phyloP scores from a whole-genome alignment of 345 rosid genomes.

The Gossypium longicalyx region DNA sequence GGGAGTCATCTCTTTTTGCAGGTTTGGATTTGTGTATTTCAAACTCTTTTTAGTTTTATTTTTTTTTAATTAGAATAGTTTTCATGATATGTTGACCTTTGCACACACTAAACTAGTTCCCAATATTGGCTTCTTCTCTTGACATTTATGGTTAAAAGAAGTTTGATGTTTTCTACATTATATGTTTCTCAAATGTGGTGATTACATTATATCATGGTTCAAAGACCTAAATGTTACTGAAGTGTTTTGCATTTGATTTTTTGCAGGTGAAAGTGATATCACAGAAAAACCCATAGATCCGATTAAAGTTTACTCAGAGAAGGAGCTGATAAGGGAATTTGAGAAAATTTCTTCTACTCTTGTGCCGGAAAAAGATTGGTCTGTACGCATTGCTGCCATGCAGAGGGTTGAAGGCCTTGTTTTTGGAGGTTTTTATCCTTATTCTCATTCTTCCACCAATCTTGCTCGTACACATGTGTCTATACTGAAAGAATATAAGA shows the following conservation, averaged over 20 bases:
- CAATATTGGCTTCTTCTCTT: not conserved
- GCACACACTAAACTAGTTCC: not conserved
- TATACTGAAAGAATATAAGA: not conserved
- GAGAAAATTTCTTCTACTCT: constrained; percentile 83
- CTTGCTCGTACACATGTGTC: not conserved
- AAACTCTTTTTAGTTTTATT: not conserved
- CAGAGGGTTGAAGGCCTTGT: constrained; percentile 98
- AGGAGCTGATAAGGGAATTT: constrained; percentile 87
- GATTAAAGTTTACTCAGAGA: constrained; percentile 83
- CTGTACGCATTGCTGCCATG: constrained; percentile 94
- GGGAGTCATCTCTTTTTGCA: constrained; percentile 87
- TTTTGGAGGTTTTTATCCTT: constrained; percentile 57
- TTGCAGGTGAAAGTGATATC: constrained; percentile 69
- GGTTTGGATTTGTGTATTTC: constrained; percentile 41
- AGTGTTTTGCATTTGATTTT: constrained; percentile 19
- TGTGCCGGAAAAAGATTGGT: constrained; percentile 99
- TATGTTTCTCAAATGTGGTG: not conserved
- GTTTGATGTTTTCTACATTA: not conserved
- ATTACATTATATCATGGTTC: not conserved
- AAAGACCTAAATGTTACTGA: not conserved
- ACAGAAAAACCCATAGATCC: constrained; percentile 82
- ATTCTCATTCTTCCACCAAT: not conserved
- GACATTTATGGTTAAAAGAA: not conserved
- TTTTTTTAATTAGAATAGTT: not conserved
- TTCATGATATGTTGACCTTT: not conserved